phyloP scores from a whole-genome alignment of 2,329 filamentous ascomycete genomes.

The Penicillium sp. region DNA sequence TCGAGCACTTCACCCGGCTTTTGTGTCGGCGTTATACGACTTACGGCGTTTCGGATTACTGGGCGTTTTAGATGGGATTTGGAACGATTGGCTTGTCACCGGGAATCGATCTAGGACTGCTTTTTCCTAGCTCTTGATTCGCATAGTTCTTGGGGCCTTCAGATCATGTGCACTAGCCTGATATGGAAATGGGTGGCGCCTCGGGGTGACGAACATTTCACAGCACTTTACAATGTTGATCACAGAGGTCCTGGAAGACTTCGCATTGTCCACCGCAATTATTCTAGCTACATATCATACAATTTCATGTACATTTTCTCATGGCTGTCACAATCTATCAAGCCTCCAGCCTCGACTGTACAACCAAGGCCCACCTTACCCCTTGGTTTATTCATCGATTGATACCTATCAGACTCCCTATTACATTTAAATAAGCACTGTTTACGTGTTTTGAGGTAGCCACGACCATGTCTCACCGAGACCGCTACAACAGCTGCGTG shows the following conservation, averaged over 20 bases:
- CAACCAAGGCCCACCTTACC: neutral
- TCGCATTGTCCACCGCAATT: conserved; percentile 18
- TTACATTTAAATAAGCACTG: neutral
- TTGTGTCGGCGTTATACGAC: neutral
- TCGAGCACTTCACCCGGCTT: neutral
- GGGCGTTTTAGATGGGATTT: neutral
- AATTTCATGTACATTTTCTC: conserved; percentile 10
- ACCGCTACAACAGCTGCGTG: neutral
- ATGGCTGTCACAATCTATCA: neutral
- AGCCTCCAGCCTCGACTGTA: neutral
- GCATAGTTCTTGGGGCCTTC: conserved; percentile 24
- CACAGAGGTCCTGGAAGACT: conserved; percentile 5
- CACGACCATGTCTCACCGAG: neutral
- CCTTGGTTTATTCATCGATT: neutral
- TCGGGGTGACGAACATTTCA: conserved; percentile 16
- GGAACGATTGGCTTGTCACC: neutral
- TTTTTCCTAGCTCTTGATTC: conserved; percentile 4
- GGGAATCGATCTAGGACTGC: neutral
- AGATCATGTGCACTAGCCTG: conserved; percentile 33
- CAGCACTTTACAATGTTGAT: conserved; percentile 1
- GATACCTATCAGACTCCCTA: neutral
- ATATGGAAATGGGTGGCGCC: conserved; percentile 30
- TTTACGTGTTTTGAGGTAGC: neutral
- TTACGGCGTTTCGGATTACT: conserved; percentile 1
- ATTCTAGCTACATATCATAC: conserved; percentile 13